Base-by-base conservation (phyloP, 2,329 filamentous ascomycete genomes). In the Teratosphaeria viscida region DNA sequence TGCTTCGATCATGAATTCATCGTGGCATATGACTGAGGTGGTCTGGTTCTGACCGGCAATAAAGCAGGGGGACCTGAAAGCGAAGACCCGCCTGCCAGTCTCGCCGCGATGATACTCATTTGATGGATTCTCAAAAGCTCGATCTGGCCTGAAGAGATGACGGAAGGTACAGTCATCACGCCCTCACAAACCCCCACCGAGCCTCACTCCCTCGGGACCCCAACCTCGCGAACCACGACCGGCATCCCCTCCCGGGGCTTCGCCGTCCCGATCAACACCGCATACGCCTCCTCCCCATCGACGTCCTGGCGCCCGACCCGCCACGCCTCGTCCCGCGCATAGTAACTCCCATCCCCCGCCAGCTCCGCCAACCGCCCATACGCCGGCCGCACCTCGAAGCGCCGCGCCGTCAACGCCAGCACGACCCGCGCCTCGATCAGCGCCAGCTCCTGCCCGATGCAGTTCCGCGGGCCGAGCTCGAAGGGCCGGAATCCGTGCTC, bases 381-480 rank as follows among this genome's bases (percentile, higher is more conserved):
- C 8, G 66, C 67, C 5, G 70, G 68, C 57, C 71, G 68, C 59
- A 84, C 76, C 37, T 82, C 78, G 56, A 82, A 81, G 26, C 78
- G 76, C 54, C 80, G 67, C 14, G 78, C 67, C 0, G 77, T 77
- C 66, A 81, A 75, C 3, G 78, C 77, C 34, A 84, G 68, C 5
- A 80, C 73, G 60, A 80, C 11, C 16, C 43, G 52, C 14, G 49
- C 10, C 34, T 58, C 57, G 12, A 54, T 53, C 70, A 79, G 76
- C 0, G 78, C 81, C 54, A 84, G 72, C 62, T 80, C 78, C 67
- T 83, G 80, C 1, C 81, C 82, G 19, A 84, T 76, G 64, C 82
- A 86, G 56, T 79, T 79, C 12, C 82, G 69, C 2, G 77, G 75
- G 0, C 82, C 82, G 58, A 77, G 73, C 64, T 81, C 79, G 67